These are phyloP conservation scores for Colletotrichum trifolii DNA, from an alignment of 2,329 filamentous ascomycete genomes.

Conservation along the genomic window DNA sequence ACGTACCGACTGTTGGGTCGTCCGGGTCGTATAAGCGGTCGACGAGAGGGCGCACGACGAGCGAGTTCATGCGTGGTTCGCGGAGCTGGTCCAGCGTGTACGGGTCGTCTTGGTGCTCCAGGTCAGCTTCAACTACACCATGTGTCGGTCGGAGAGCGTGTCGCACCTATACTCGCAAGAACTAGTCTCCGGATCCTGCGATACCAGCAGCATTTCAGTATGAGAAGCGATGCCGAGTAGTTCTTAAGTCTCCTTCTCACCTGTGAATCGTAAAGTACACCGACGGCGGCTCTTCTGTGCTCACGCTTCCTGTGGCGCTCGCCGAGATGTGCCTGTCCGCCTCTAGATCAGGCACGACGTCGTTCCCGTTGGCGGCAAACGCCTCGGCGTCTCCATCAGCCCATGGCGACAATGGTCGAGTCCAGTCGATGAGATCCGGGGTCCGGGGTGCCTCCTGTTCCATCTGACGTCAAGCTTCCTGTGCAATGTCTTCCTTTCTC, in stretches of 20 bases:
- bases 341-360: conserved; percentile 20
- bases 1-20: conserved; percentile 70
- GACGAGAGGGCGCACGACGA: conserved; percentile 74
- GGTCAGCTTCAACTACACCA: conserved; percentile 1
- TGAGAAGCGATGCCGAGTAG: neutral
- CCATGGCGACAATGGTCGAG: conserved; percentile 34
- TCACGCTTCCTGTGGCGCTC: conserved; percentile 26
- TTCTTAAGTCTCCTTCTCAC: conserved; percentile 1
- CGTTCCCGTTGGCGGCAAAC: neutral
- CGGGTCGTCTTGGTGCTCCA: conserved; percentile 48
- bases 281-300: conserved; percentile 18
- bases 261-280: conserved; percentile 33
- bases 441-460: conserved; percentile 26
- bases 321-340: conserved; percentile 21
- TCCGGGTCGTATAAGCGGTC: conserved; percentile 73
- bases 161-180: conserved; percentile 27
- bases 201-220: no score
- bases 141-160: no score
- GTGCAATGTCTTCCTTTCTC: neutral
- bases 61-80: conserved; percentile 74
- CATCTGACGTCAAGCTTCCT: conserved; percentile 18
- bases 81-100: conserved; percentile 70
- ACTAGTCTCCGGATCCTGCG: conserved; percentile 27
- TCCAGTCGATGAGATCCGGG: conserved; percentile 34
- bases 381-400: conserved; percentile 14